Conservation (phyloP, 805 yeast species). For the Kodamaea fukazawae region DNA sequence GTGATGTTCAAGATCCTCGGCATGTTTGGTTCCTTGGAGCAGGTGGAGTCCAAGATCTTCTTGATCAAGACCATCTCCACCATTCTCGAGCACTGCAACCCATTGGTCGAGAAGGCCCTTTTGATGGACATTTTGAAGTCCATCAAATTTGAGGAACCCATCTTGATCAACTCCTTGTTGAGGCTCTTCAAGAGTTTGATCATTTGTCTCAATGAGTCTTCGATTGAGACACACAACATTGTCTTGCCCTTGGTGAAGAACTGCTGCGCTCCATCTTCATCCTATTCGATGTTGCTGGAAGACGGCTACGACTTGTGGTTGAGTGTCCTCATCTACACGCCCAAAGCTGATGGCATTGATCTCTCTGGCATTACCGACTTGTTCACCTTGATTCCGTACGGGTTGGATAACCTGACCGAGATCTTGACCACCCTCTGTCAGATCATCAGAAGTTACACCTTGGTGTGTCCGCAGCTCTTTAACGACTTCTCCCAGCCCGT, state of each 20-base stretch:
- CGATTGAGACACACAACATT: constrained; percentile 47
- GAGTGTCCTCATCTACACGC: constrained; percentile 61
- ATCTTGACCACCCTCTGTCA: constrained; percentile 62
- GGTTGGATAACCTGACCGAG: constrained; percentile 70
- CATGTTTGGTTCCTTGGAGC: constrained; percentile 48
- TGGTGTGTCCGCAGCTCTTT: constrained; percentile 45
- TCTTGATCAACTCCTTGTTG: constrained; percentile 37
- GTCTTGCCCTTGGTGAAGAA: constrained; percentile 64
- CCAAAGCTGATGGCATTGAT: constrained; percentile 22
- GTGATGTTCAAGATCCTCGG: constrained; percentile 31
- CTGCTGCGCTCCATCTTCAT: constrained; percentile 50
- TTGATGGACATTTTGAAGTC: constrained; percentile 49
- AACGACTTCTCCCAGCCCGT: constrained; percentile 20
- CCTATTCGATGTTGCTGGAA: constrained; percentile 62
- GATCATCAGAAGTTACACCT: constrained; percentile 59
- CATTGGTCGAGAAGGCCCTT: constrained; percentile 52
- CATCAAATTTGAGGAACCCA: constrained; percentile 54
- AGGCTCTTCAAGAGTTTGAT: constrained; percentile 59
- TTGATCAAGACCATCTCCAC: constrained; percentile 66
- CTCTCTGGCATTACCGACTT: constrained; percentile 38
- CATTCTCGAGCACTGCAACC: constrained; percentile 62
- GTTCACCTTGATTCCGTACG: constrained; percentile 53
- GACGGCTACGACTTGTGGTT: constrained; percentile 88
- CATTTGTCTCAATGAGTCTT: constrained; percentile 53
- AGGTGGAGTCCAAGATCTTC: constrained; percentile 76